These are phyloP conservation scores for Linanthus parryae DNA, from an alignment of 148 eudicot genomes.

Conservation along the genomic window DNA sequence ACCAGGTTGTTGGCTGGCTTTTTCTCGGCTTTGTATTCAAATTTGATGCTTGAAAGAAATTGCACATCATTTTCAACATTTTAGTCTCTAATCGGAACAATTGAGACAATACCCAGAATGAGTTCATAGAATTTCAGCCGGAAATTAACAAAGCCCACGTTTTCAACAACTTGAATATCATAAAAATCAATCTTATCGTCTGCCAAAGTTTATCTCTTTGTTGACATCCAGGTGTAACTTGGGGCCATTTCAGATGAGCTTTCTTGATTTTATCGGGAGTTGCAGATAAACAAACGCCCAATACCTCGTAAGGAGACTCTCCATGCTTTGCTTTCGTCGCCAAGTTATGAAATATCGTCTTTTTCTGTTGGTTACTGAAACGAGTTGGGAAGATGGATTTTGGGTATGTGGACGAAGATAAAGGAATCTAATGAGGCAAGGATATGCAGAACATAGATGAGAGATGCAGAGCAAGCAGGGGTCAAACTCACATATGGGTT, in stretches of 20 bases:
- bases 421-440: too few species aligned
- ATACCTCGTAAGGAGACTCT: conserved; percentile 85
- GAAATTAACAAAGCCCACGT: too few species aligned
- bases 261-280: conserved; percentile 68
- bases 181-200: not conserved
- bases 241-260: conserved; percentile 92
- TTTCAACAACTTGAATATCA: too few species aligned
- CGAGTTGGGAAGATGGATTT: not conserved
- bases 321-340: conserved; percentile 44
- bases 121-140: too few species aligned
- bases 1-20: too few species aligned
- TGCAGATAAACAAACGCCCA: conserved; percentile 79
- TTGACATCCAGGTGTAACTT: conserved; percentile 97
- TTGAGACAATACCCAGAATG: too few species aligned
- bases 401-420: too few species aligned
- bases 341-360: conserved; percentile 2
- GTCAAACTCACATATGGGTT: too few species aligned
- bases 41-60: too few species aligned
- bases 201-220: conserved; percentile 45
- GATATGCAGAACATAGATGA: conserved; percentile 2
- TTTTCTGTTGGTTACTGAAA: conserved; percentile 2
- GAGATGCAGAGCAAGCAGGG: conserved; percentile 8
- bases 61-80: too few species aligned
- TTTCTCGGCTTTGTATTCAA: too few species aligned
- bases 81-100: too few species aligned